Evolutionary conservation across 768 basidiomycete species (phyloP).

Genomic region (Mycena haematopus): DNA sequence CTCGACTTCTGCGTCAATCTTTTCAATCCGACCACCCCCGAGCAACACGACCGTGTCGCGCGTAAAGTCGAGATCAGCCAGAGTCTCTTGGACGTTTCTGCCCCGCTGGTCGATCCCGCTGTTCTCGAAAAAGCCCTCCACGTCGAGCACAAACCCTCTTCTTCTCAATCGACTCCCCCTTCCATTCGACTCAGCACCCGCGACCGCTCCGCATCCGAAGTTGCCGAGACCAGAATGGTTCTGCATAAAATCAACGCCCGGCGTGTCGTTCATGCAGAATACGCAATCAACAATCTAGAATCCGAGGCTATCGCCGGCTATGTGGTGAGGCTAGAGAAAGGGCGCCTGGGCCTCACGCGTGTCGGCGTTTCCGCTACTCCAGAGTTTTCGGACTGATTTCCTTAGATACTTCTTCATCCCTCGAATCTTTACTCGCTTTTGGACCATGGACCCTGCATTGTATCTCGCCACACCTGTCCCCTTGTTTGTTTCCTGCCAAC

Average conservation of each 20-base stretch:
- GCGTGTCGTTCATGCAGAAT: conserved; percentile 72
- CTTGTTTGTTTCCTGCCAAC: conserved; percentile 1
- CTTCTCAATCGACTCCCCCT: conserved; percentile 2
- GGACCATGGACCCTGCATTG: conserved; percentile 17
- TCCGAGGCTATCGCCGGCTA: conserved; percentile 65
- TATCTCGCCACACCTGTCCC: not conserved
- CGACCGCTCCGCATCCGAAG: conserved; percentile 44
- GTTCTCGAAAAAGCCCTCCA: conserved; percentile 45
- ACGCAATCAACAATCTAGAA: conserved; percentile 72
- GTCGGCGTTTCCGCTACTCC: conserved; percentile 10
- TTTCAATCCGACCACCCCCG: conserved; percentile 72
- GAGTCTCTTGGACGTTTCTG: conserved; percentile 59
- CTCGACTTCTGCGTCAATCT: conserved; percentile 80
- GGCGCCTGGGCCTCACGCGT: conserved; percentile 58
- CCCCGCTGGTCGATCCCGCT: conserved; percentile 54
- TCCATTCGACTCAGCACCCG: conserved; percentile 25
- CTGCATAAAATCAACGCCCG: conserved; percentile 74
- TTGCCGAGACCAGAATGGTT: conserved; percentile 56
- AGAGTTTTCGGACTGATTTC: conserved; percentile 22
- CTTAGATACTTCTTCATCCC: not conserved
- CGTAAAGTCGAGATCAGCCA: conserved; percentile 34
- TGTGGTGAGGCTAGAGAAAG: conserved; percentile 60
- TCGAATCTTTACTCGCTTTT: not conserved
- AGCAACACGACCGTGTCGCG: conserved; percentile 56
- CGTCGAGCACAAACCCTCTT: conserved; percentile 25